Percentiles rank a stretch among this genome's conserved stretches.
Evolutionary conservation across 768 basidiomycete genomes (phyloP).

Genomic region (Coprinopsis strossmayeri): DNA sequence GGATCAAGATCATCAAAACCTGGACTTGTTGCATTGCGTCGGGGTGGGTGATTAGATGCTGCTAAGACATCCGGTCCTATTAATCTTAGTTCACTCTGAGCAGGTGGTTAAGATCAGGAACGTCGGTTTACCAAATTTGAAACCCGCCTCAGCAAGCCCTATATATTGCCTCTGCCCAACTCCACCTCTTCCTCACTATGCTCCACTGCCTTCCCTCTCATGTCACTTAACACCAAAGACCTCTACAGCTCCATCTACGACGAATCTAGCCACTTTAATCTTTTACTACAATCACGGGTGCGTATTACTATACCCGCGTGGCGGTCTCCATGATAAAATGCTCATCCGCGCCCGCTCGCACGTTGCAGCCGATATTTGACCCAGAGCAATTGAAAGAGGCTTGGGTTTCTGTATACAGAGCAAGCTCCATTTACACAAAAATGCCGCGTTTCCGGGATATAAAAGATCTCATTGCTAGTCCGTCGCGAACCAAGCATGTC

Average conservation of each 20-base stretch:
- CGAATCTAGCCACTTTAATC: no score
- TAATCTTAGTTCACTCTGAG: not conserved
- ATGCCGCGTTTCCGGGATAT: not conserved
- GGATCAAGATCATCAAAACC: not conserved
- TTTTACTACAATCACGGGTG: no score
- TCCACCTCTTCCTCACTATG: not conserved
- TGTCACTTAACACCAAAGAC: no score
- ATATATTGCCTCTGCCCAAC: not conserved
- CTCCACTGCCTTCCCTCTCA: no score
- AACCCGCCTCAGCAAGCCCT: slow-evolving; percentile 1
- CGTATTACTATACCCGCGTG: no score
- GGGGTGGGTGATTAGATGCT: no score
- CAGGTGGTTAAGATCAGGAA: slow-evolving; percentile 2
- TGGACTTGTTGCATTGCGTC: not conserved
- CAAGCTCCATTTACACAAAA: not conserved
- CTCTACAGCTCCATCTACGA: no score
- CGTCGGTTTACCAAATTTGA: slow-evolving; percentile 1
- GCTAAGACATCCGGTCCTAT: not conserved
- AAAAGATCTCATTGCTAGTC: not conserved
- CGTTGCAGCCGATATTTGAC: not conserved
- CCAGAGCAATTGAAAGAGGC: not conserved
- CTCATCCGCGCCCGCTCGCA: no score
- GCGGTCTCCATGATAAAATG: no score
- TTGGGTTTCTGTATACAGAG: not conserved
- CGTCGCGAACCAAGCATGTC: not conserved